phyloP scores from a whole-genome alignment of 148 eudicot genomes.

The Fagopyrum tataricum region DNA sequence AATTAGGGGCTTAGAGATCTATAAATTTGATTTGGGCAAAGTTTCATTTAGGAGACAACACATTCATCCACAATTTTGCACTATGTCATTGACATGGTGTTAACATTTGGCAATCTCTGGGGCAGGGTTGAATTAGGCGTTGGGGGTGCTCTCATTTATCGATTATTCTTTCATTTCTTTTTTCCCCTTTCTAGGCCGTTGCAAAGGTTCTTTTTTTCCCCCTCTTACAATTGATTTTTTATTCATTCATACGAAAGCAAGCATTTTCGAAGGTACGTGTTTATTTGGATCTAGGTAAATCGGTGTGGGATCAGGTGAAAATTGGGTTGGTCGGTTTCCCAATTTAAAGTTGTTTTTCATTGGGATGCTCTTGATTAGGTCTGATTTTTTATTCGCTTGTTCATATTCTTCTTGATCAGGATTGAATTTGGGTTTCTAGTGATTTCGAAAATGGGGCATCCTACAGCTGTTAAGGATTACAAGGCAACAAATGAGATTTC shows the following conservation, averaged over 20 bases:
- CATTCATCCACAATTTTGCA: not conserved
- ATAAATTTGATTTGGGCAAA: not conserved
- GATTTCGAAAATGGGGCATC: slow-evolving; percentile 56
- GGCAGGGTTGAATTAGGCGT: slow-evolving; percentile 2
- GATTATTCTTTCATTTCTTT: too few species aligned
- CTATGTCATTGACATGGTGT: not conserved
- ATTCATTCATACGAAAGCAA: not conserved
- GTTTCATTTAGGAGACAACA: not conserved
- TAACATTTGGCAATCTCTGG: slow-evolving; percentile 9
- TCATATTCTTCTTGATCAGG: not conserved
- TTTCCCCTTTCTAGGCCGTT: not conserved
- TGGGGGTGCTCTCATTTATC: not conserved
- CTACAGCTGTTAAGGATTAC: slow-evolving; percentile 66
- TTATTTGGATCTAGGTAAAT: slow-evolving; percentile 18
- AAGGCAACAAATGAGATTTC: slow-evolving; percentile 47
- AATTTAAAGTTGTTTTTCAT: slow-evolving; percentile 23
- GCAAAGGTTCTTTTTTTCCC: not conserved
- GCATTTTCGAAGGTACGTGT: slow-evolving; percentile 5
- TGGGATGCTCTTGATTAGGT: slow-evolving; percentile 6
- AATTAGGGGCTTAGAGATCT: not conserved
- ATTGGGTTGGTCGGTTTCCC: slow-evolving; percentile 9
- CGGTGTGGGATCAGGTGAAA: not conserved
- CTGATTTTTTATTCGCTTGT: not conserved
- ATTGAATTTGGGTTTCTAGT: slow-evolving; percentile 5
- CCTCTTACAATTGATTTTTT: not conserved